A percentile compares a stretch with the other conserved stretches of the same genome.
Conservation (phyloP, 352 stramenopile species). For the Globisporangium cylindrosporum region DNA sequence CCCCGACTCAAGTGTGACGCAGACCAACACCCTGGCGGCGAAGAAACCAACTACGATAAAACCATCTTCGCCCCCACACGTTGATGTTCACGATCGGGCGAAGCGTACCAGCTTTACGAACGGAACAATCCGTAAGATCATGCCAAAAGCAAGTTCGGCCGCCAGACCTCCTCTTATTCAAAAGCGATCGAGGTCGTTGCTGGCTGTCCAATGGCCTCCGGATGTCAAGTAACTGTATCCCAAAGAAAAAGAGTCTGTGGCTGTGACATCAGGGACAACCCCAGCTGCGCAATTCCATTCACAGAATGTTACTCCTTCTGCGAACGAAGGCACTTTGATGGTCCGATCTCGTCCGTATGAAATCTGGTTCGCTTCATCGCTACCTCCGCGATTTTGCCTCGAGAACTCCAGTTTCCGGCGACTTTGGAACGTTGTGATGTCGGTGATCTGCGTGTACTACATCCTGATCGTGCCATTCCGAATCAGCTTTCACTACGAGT, state of each 20-base stretch:
- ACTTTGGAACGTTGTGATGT: slow-evolving; percentile 26
- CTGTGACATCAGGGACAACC: background rate
- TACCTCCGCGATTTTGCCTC: slow-evolving; percentile 23
- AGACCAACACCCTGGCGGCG: background rate
- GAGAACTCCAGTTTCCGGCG: slow-evolving; percentile 27
- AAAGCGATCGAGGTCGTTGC: background rate
- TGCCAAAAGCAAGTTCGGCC: background rate
- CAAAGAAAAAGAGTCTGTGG: background rate
- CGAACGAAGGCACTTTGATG: background rate
- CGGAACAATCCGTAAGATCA: background rate
- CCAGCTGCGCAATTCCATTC: background rate
- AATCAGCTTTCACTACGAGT: slow-evolving; percentile 26
- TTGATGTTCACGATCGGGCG: background rate
- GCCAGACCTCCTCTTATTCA: background rate
- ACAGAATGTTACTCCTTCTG: background rate
- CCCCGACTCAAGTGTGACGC: background rate
- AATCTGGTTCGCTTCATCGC: slow-evolving; percentile 29
- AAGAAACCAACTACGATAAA: background rate
- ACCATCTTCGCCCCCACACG: background rate
- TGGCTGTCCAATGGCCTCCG: background rate
- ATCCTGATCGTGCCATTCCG: slow-evolving; percentile 31
- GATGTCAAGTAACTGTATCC: background rate
- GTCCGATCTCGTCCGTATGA: slow-evolving; percentile 17
- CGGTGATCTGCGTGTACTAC: slow-evolving; percentile 28
- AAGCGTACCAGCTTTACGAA: background rate